Evolutionary conservation across 495 filamentous ascomycete genomes (phyloP).

Genomic region (Podospora pseudoanserina): DNA sequence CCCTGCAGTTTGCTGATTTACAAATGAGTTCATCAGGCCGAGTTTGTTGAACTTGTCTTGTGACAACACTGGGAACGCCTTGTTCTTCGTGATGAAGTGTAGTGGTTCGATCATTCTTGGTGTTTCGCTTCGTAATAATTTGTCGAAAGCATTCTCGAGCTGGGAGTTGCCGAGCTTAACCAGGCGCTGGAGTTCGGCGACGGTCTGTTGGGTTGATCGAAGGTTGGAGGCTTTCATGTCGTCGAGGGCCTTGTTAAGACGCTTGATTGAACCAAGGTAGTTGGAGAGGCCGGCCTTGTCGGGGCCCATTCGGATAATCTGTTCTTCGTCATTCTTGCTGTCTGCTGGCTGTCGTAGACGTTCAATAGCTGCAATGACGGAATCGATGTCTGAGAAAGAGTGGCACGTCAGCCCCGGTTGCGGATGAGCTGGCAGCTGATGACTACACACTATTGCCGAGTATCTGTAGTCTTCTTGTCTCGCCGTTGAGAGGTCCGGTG

Average conservation of each 20-base stretch:
- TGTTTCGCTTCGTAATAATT: conserved; percentile 64
- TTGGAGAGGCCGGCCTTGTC: conserved; percentile 75
- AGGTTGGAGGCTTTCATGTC: conserved; percentile 85
- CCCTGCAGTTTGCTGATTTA: conserved; percentile 31
- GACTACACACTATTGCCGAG: conserved; percentile 64
- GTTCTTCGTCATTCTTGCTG: conserved; percentile 82
- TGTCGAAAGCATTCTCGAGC: conserved; percentile 77
- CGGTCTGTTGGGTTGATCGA: conserved; percentile 84
- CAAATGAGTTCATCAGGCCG: conserved; percentile 51
- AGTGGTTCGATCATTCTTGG: conserved; percentile 77
- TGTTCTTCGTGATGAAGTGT: conserved; percentile 88
- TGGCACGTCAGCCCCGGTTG: neutral
- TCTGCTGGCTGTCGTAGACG: conserved; percentile 82
- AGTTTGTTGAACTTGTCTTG: conserved; percentile 48
- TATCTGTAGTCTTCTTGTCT: conserved; percentile 81
- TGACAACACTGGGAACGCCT: conserved; percentile 45
- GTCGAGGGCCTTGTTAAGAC: conserved; percentile 72
- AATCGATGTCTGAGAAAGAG: conserved; percentile 65
- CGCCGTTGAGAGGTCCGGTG: conserved; percentile 87
- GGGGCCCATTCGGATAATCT: conserved; percentile 81
- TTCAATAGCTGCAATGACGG: conserved; percentile 80
- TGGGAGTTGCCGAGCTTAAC: conserved; percentile 72
- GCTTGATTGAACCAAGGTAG: conserved; percentile 84
- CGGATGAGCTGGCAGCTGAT: neutral
- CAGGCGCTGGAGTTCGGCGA: conserved; percentile 71